phyloP scores from a whole-genome alignment of 192 early-diverging fungal species.

The Coemansia sp. region DNA sequence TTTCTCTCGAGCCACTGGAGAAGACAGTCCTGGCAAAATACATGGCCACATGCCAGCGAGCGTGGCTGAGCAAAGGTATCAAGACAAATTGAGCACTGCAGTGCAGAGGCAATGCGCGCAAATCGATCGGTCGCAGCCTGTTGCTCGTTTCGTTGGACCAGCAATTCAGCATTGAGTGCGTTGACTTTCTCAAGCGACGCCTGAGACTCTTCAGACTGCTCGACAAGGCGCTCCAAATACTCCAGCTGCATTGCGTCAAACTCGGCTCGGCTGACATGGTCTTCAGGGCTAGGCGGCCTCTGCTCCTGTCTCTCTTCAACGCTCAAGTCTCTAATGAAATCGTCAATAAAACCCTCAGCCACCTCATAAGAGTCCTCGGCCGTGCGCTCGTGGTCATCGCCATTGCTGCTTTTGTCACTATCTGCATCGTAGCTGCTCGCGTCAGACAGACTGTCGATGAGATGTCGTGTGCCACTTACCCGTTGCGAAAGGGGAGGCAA shows the following conservation, averaged over 20 bases:
- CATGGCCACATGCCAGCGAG: conserved; percentile 52
- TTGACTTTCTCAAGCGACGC: conserved; percentile 10
- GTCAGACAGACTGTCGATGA: background rate
- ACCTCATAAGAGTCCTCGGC: conserved; percentile 11
- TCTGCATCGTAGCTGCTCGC: conserved; percentile 8
- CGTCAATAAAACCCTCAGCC: conserved; percentile 8
- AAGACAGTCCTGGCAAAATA: conserved; percentile 48
- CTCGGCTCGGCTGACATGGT: background rate
- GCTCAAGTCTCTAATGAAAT: background rate
- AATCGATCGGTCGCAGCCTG: conserved; percentile 6
- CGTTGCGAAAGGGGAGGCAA: background rate
- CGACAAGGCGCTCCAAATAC: background rate
- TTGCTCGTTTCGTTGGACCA: conserved; percentile 27
- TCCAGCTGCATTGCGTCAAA: conserved; percentile 1
- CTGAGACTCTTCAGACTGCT: background rate
- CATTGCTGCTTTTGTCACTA: background rate
- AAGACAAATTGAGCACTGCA: conserved; percentile 52
- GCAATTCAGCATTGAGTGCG: conserved; percentile 34
- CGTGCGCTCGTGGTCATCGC: background rate
- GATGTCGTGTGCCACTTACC: background rate
- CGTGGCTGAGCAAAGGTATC: conserved; percentile 42
- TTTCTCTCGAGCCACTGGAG: conserved; percentile 40
- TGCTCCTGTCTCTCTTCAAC: background rate
- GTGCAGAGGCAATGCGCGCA: conserved; percentile 20
- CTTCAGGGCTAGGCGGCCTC: background rate